Base-by-base conservation (phyloP, 2,329 filamentous ascomycete species). In the Diaporthe batatas region DNA sequence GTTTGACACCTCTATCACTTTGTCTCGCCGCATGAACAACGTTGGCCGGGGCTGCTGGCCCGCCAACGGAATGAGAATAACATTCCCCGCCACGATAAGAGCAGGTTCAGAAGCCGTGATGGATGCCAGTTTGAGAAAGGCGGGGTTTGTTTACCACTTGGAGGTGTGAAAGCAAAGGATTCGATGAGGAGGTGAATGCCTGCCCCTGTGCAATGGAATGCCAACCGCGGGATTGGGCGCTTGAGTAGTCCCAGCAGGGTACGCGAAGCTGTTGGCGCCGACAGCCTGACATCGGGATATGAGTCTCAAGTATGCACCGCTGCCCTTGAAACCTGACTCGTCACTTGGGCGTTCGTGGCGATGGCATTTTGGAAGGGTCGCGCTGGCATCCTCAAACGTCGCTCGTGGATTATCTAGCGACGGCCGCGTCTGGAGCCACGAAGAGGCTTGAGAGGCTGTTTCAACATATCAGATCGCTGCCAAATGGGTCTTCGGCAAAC, bases 381-480 rank as follows among this genome's bases (percentile, higher is more conserved):
- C 70, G 58, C 23, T 54, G 47, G 6, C 71, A 73, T 51, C 70
- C 78, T 79, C 78, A 79, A 79, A 80, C 79, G 55, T 49, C 72
- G 74, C 55, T 74, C 68, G 79, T 77, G 78, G 78, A 34, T 75
- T 76, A 76, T 74, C 73, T 72, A 73, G 73, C 73, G 77, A 75
- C 65, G 78, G 76, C 64, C 75, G 73, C 72, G 80, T 81, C 80
- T 81, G 76, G 78, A 76, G 75, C 77, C 76, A 70, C 59, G 73
- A 73, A 73, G 76, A 77, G 77, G 79, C 76, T 77, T 76, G 77
- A 76, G 77, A 76, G 76, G 77, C 74, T 77, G 83, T 84, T 84
- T 84, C 82, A 83, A 76, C 76, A 68, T 34, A 64, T 36, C 51
- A 62, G 57, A 57, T 55, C 64, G 59, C 67, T 49, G 23, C 67